Evolutionary conservation across 2,329 filamentous ascomycete genomes (phyloP), one percentile per base, ranked within the genome.

Genomic region (Trichothecium roseum): DNA sequence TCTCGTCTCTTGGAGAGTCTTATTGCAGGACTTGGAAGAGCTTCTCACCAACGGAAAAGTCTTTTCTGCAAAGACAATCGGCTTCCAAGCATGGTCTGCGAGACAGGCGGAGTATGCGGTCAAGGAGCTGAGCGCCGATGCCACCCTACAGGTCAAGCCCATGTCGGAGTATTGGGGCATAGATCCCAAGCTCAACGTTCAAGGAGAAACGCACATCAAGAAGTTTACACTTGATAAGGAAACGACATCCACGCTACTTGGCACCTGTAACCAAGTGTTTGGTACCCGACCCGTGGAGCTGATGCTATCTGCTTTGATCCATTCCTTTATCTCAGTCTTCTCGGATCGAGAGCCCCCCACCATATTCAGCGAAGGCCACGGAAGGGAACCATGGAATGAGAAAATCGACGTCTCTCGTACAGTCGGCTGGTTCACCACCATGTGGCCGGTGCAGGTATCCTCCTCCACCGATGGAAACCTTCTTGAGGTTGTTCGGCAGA

Each of bases 1-100:
- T 35, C 43, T 65, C 4, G 60, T 65, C 4, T 60, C 60, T 1
- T 66, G 62, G 62, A 48, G 60, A 7, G 44, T 64, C 4, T 42
- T 65, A 1, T 46, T 65, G 1, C 55, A 59, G 32, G 59, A 66
- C 30, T 44, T 66, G 3, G 60, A 65, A 34, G 53, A 55, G 5
- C 39, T 61, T 1, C 46, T 64, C 28, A 47, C 55, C 8, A 36
- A 46, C 43, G 37, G 37, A 3, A 8, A 4, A 32, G 14, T 18
- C 13, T 28, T 22, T 39, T 12, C 9, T 40, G 28, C 31, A 35
- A 42, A 18, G 10, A 24, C 20, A 6, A 10, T 24, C 6, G 10
- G 10, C 20, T 24, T 24, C 20, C 20, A 24, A 10, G 10, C 6
- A 6, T 24, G 20, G 20, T 6, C 6, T 24, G 10, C 20, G 20